Evolutionary conservation across 345 rosid species (phyloP).

Genomic region (Dovyalis caffra): DNA sequence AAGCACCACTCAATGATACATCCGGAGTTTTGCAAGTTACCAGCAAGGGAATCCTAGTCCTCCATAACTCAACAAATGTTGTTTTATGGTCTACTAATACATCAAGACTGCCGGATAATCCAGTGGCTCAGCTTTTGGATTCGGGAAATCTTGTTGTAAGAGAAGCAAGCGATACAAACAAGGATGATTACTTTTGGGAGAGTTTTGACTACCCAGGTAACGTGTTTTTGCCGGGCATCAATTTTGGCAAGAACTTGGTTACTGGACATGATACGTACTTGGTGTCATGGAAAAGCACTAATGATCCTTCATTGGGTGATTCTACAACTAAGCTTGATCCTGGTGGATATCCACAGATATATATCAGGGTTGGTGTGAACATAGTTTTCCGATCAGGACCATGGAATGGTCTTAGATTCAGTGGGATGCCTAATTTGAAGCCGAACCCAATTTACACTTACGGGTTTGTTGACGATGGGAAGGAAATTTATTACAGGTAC

Average conservation of each 20-base stretch:
- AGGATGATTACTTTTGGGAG: constrained; percentile 17
- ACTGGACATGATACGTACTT: not conserved
- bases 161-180: constrained; percentile 5
- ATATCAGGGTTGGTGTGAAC: not conserved
- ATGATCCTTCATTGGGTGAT: constrained; percentile 32
- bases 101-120: not conserved
- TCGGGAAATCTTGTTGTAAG: constrained; percentile 30
- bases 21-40: constrained; percentile 20
- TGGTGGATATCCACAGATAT: constrained; percentile 26
- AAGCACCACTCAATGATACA: constrained; percentile 12
- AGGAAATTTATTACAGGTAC: constrained; percentile 20
- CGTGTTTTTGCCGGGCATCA: constrained; percentile 12
- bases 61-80: constrained; percentile 3
- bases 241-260: constrained; percentile 11
- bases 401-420: constrained; percentile 36
- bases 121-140: constrained; percentile 26
- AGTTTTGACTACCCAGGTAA: constrained; percentile 14
- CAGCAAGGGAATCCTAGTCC: constrained; percentile 9
- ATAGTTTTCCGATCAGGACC: constrained; percentile 20
- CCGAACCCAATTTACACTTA: not conserved
- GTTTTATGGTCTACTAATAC: constrained; percentile 4
- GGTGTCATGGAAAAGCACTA: constrained; percentile 19
- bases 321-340: constrained; percentile 20
- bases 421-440: constrained; percentile 24
- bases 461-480: constrained; percentile 17